These are phyloP conservation scores for Schizophyllum amplum DNA, from an alignment of 1,284 basidiomycete species.

Conservation along the genomic window DNA sequence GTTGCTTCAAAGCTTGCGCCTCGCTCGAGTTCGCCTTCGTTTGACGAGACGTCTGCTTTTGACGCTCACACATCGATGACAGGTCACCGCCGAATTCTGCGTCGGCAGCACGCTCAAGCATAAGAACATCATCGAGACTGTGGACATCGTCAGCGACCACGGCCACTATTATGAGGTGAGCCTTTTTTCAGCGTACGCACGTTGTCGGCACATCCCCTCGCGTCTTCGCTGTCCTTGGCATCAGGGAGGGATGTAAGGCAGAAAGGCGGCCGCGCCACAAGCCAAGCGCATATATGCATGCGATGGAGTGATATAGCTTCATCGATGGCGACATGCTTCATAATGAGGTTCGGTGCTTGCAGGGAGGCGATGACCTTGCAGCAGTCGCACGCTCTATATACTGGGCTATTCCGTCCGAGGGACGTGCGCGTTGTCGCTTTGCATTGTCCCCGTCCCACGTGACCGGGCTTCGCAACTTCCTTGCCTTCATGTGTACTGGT, in stretches of 20 bases:
- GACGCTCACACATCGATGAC: background rate
- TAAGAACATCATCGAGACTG: constrained; percentile 95
- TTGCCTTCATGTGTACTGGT: background rate
- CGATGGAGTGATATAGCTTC: background rate
- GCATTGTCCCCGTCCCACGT: background rate
- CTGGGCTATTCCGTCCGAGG: background rate
- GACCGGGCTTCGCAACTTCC: background rate
- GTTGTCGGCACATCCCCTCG: background rate
- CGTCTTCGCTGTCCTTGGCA: background rate
- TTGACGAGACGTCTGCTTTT: background rate
- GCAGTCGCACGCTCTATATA: background rate
- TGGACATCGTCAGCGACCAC: constrained; percentile 97
- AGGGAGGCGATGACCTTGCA: background rate
- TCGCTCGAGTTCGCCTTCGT: background rate
- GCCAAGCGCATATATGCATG: background rate
- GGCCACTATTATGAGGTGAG: constrained; percentile 96
- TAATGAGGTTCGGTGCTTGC: background rate
- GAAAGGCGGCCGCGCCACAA: background rate
- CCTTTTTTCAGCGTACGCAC: background rate
- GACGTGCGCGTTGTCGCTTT: background rate
- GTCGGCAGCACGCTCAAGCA: constrained; percentile 94
- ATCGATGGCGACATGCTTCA: background rate
- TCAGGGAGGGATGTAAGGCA: background rate
- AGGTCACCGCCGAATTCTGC: constrained; percentile 93
- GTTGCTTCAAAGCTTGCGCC: too few species aligned